phyloP scores from a whole-genome alignment of 2,329 filamentous ascomycete species.

The Diaporthe sp. region DNA sequence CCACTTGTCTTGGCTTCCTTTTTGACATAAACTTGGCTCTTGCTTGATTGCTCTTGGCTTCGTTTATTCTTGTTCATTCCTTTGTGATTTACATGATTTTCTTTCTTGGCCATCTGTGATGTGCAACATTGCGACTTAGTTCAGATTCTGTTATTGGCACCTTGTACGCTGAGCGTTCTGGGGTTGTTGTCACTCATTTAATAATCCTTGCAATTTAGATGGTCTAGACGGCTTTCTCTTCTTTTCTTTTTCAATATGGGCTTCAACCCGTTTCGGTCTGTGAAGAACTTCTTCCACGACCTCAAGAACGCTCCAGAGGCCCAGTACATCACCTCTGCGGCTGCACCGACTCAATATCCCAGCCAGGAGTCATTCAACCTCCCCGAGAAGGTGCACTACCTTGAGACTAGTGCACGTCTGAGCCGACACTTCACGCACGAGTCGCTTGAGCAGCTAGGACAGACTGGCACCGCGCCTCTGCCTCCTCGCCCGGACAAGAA shows the following conservation, averaged over 20 bases:
- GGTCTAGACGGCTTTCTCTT: slow-evolving; percentile 2
- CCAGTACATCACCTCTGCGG: slow-evolving; percentile 40
- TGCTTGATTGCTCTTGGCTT: background rate
- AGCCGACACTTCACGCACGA: slow-evolving; percentile 32
- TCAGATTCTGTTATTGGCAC: slow-evolving; percentile 3
- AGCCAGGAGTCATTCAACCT: slow-evolving; percentile 32
- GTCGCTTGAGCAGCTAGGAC: slow-evolving; percentile 31
- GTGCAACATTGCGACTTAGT: background rate
- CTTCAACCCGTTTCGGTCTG: slow-evolving; percentile 29
- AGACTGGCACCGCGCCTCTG: background rate
- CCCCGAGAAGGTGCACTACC: slow-evolving; percentile 35
- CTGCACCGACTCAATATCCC: slow-evolving; percentile 39
- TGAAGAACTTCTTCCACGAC: slow-evolving; percentile 37
- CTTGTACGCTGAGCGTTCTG: slow-evolving; percentile 34
- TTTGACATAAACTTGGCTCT: background rate
- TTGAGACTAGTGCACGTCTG: slow-evolving; percentile 36
- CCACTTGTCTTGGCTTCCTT: background rate
- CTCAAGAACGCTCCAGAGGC: slow-evolving; percentile 40
- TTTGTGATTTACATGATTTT: background rate
- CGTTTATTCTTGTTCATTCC: slow-evolving; percentile 9
- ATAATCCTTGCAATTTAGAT: background rate
- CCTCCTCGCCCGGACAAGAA: slow-evolving; percentile 28
- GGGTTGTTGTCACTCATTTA: slow-evolving; percentile 9
- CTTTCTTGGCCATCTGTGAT: slow-evolving; percentile 33
- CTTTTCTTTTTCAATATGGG: slow-evolving; percentile 12